These are phyloP conservation scores for Venturiaceae sp. DNA, from an alignment of 2,329 filamentous ascomycete genomes.

Conservation along the genomic window DNA sequence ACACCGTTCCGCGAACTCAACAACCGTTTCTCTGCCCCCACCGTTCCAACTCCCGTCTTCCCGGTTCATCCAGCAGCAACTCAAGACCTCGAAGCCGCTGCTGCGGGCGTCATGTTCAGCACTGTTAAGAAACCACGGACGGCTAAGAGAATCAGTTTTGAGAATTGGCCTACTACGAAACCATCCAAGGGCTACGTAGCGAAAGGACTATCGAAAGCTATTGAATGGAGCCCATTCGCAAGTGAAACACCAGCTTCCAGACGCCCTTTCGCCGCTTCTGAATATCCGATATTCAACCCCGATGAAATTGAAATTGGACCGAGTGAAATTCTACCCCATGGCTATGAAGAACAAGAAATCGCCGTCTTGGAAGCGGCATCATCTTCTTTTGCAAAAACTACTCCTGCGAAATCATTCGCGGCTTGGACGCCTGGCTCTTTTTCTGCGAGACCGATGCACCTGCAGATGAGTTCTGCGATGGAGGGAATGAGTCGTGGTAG, in stretches of 20 bases:
- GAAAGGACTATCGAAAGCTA: background rate
- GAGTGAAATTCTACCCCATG: background rate
- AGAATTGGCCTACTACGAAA: background rate
- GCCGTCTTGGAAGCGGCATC: background rate
- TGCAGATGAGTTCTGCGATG: background rate
- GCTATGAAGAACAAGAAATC: background rate
- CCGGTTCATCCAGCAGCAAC: background rate
- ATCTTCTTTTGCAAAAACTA: background rate
- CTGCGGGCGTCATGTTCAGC: slow-evolving; percentile 1
- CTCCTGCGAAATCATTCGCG: background rate
- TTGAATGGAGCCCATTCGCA: background rate
- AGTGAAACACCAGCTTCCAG: background rate
- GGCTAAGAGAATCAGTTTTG: slow-evolving; percentile 5
- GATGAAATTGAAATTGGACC: background rate
- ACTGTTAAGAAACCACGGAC: slow-evolving; percentile 7
- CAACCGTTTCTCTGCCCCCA: background rate
- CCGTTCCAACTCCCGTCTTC: background rate
- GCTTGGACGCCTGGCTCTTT: background rate
- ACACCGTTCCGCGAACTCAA: slow-evolving; percentile 2
- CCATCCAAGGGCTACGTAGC: background rate
- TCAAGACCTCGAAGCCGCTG: slow-evolving; percentile 7
- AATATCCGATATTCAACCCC: background rate
- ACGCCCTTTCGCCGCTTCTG: background rate
- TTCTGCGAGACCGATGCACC: background rate
- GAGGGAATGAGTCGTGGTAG: background rate